Evolutionary conservation across 257 asterid species (phyloP).

Genomic region (Rauvolfia tetraphylla): DNA sequence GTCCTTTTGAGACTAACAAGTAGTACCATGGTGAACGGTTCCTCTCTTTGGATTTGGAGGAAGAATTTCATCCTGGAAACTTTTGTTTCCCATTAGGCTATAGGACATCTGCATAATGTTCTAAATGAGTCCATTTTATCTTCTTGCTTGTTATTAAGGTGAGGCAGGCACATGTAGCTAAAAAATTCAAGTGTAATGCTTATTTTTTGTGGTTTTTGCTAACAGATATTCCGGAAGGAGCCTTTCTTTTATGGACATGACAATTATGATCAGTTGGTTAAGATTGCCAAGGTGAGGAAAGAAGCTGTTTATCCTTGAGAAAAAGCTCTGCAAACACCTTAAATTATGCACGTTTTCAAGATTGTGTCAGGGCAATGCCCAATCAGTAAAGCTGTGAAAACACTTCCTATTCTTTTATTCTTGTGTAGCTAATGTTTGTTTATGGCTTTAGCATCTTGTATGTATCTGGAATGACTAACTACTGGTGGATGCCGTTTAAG

Average conservation of each 20-base stretch:
- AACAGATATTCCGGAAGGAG: slow-evolving; percentile 84
- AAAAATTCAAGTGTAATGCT: slow-evolving; percentile 14
- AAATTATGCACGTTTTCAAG: background rate
- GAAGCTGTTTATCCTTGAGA: background rate
- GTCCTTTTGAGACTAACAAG: background rate
- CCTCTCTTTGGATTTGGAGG: background rate
- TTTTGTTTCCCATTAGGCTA: background rate
- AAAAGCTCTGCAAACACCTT: background rate
- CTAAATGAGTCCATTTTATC: background rate
- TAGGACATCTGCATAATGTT: background rate
- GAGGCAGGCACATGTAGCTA: background rate
- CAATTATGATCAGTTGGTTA: slow-evolving; percentile 83
- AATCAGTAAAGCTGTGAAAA: too few species aligned
- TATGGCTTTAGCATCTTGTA: background rate
- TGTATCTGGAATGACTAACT: background rate
- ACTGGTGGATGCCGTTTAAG: background rate
- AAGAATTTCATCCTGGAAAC: background rate
- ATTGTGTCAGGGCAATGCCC: background rate
- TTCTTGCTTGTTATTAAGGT: background rate
- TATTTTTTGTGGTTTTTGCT: slow-evolving; percentile 26
- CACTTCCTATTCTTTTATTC: background rate
- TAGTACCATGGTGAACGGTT: background rate
- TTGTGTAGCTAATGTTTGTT: background rate
- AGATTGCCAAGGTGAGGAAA: slow-evolving; percentile 74
- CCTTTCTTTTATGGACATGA: slow-evolving; percentile 95